Evolutionary conservation across 164 flowering plant species (phyloP).

Genomic region (Piper betle): DNA sequence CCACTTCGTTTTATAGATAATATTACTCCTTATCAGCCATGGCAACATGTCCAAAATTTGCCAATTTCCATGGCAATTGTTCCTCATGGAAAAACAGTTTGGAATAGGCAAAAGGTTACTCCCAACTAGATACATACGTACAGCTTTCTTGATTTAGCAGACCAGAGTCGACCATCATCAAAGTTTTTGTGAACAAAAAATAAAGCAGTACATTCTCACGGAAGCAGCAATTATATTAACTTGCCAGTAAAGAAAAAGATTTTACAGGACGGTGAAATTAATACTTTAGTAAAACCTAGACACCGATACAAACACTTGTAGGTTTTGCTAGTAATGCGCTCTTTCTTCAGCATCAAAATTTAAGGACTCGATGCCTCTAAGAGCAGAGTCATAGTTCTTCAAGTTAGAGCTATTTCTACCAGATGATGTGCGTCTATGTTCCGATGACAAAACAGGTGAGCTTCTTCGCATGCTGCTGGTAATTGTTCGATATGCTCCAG

Average conservation of each 20-base stretch:
- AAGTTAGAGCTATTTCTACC: conserved; percentile 32
- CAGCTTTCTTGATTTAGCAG: too few relatives aligned
- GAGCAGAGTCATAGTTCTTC: conserved; percentile 57
- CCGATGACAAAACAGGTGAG: conserved; percentile 49
- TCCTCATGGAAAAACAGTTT: too few relatives aligned
- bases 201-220: too few relatives aligned
- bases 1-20: too few relatives aligned
- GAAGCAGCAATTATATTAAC: background rate
- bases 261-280: background rate
- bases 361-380: conserved; percentile 68
- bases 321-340: conserved; percentile 24
- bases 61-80: too few relatives aligned
- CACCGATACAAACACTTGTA: background rate
- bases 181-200: too few relatives aligned
- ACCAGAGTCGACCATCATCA: too few relatives aligned
- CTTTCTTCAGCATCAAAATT: conserved; percentile 61
- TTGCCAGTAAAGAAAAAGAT: background rate
- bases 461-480: conserved; percentile 49
- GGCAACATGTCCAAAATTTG: too few relatives aligned
- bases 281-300: background rate
- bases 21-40: too few relatives aligned
- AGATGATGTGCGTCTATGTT: conserved; percentile 46
- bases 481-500: conserved; percentile 40
- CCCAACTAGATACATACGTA: too few relatives aligned
- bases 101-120: too few relatives aligned